Conservation (phyloP, 805 yeast genomes). For the Candida taoyuanica region DNA sequence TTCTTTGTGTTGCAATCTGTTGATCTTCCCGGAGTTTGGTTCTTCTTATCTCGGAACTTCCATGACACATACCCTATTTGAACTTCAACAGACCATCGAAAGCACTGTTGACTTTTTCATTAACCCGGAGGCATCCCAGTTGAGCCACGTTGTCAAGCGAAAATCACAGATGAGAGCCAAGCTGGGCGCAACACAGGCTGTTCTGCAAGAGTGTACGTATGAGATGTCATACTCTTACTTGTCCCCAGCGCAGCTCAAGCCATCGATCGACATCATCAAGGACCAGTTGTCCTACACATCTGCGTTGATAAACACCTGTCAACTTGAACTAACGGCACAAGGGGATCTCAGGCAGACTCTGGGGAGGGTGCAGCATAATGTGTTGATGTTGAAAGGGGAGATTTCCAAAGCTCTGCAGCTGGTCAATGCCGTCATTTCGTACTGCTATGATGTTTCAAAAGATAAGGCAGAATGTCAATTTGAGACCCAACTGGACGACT, state of each 20-base stretch:
- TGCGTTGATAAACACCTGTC: constrained; percentile 46
- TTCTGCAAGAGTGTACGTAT: constrained; percentile 42
- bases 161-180: constrained; percentile 32
- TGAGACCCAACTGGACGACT: constrained; percentile 19
- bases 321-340: constrained; percentile 36
- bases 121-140: constrained; percentile 22
- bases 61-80: constrained; percentile 35
- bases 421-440: constrained; percentile 32
- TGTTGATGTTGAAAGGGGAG: constrained; percentile 31
- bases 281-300: constrained; percentile 31
- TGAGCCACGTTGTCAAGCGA: constrained; percentile 31
- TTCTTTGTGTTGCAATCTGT: constrained; percentile 38
- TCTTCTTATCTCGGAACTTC: constrained; percentile 43
- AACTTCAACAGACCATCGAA: constrained; percentile 36
- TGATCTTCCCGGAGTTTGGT: constrained; percentile 49
- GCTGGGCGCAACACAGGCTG: constrained; percentile 33
- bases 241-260: constrained; percentile 39
- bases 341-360: constrained; percentile 31
- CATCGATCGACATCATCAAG: constrained; percentile 31
- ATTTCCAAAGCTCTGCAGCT: constrained; percentile 32
- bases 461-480: constrained; percentile 20
- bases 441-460: constrained; percentile 36
- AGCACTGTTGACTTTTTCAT: constrained; percentile 36
- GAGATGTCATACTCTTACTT: constrained; percentile 45
- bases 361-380: constrained; percentile 28